Evolutionary conservation across 2,329 filamentous ascomycete genomes (phyloP).

Genomic region (Alternaria triticina): DNA sequence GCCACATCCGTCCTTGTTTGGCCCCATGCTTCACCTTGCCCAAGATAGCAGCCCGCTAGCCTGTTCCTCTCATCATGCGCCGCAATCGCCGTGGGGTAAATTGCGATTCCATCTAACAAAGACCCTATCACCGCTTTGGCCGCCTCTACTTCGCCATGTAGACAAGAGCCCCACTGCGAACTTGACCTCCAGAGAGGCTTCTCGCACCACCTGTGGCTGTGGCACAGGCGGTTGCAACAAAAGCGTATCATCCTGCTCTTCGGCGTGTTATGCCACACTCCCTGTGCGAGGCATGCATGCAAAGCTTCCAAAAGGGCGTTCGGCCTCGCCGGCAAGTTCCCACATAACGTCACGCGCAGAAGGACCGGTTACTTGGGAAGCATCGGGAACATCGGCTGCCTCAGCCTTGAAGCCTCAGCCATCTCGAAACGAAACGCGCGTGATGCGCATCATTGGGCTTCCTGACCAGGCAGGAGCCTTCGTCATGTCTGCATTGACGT

Average conservation of each 20-base stretch:
- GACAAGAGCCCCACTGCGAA: background rate
- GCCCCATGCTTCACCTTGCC: constrained; percentile 27
- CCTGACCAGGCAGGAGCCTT: background rate
- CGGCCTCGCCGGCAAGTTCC: background rate
- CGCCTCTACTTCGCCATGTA: constrained; percentile 1
- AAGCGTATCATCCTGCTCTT: constrained; percentile 1
- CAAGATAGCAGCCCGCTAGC: constrained; percentile 30
- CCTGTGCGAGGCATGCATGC: constrained; percentile 33
- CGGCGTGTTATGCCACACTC: constrained; percentile 30
- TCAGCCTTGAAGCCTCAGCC: constrained; percentile 17
- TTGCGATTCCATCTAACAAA: constrained; percentile 18
- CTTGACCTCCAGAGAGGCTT: background rate
- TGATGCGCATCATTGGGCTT: constrained; percentile 10
- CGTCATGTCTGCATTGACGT: constrained; percentile 7
- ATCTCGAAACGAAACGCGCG: constrained; percentile 22
- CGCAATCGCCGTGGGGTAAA: constrained; percentile 25
- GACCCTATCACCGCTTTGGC: constrained; percentile 6
- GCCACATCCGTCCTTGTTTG: constrained; percentile 18
- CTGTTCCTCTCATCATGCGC: constrained; percentile 24
- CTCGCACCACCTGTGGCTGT: background rate
- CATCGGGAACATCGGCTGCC: constrained; percentile 19
- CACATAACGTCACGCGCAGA: constrained; percentile 11
- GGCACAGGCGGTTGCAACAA: constrained; percentile 30
- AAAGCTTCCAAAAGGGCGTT: constrained; percentile 5
- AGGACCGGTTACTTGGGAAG: constrained; percentile 1